phyloP scores from a whole-genome alignment of 2,329 filamentous ascomycete genomes.

The Zopfia rhizophila region DNA sequence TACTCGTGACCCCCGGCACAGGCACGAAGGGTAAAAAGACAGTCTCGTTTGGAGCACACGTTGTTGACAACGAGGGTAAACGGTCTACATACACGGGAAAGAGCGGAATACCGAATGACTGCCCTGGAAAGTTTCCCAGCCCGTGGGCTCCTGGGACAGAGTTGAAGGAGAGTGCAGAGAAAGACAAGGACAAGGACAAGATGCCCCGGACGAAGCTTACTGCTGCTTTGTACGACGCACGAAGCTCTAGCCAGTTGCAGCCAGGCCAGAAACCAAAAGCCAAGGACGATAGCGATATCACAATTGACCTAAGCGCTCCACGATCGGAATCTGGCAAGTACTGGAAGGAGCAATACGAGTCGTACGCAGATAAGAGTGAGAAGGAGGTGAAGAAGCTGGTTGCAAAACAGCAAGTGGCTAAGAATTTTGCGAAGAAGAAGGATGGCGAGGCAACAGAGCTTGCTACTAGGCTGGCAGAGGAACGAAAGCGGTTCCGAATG shows the following conservation, averaged over 20 bases:
- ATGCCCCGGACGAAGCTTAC: conserved; percentile 56
- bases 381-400: conserved; percentile 80
- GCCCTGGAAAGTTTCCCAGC: conserved; percentile 61
- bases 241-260: conserved; percentile 51
- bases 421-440: conserved; percentile 81
- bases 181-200: conserved; percentile 40
- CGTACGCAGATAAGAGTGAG: conserved; percentile 77
- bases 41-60: conserved; percentile 68
- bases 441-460: conserved; percentile 76
- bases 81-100: conserved; percentile 55
- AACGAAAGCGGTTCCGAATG: conserved; percentile 70
- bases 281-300: conserved; percentile 69
- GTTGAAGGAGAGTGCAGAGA: conserved; percentile 27
- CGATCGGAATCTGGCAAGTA: conserved; percentile 79
- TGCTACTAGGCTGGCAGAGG: conserved; percentile 72
- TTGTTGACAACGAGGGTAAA: conserved; percentile 66
- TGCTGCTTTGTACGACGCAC: conserved; percentile 56
- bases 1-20: conserved; percentile 72
- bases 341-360: conserved; percentile 82
- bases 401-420: conserved; percentile 81
- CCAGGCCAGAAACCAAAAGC: conserved; percentile 44
- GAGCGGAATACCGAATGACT: conserved; percentile 59
- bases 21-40: conserved; percentile 67
- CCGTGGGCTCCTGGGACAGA: conserved; percentile 59
- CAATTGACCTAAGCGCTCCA: conserved; percentile 77